Percentiles rank a stretch among this genome's conserved stretches.
These are phyloP conservation scores for Paraurostyla sp. DNA, from an alignment of 73 alveolate genomes.

Conservation along the genomic window DNA sequence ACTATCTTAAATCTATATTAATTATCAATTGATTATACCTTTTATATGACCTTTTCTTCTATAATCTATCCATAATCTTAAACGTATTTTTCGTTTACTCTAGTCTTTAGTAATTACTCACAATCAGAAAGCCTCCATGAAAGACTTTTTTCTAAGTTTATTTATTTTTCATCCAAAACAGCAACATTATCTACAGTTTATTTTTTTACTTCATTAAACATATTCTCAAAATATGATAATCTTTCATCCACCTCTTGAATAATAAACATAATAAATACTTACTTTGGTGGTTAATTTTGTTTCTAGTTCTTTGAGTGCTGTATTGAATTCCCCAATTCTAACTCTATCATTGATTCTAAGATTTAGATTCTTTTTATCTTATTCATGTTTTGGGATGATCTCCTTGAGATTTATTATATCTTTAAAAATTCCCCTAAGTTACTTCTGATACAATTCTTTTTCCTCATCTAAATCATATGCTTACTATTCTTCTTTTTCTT, in stretches of 20 bases:
- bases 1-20: not conserved
- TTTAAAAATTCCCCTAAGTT: not conserved
- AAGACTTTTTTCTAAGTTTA: not conserved
- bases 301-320: not conserved
- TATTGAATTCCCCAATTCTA: not conserved
- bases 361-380: not conserved
- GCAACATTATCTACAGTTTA: not conserved
- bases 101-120: not conserved
- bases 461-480: not conserved
- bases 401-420: not conserved
- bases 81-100: conserved; percentile 15
- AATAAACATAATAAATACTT: not conserved
- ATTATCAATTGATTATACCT: not conserved
- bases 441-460: not conserved
- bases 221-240: not conserved
- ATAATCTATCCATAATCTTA: conserved; percentile 7
- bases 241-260: not conserved
- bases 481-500: not conserved
- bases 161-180: not conserved
- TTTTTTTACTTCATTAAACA: not conserved
- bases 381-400: not conserved
- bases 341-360: not conserved
- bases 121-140: conserved; percentile 19
- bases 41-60: not conserved
- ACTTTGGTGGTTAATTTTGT: not conserved